A percentile compares a stretch with the other conserved stretches of the same genome.
These are phyloP conservation scores for Penicillium lividum DNA, from an alignment of 495 filamentous ascomycete species.

Conservation along the genomic window DNA sequence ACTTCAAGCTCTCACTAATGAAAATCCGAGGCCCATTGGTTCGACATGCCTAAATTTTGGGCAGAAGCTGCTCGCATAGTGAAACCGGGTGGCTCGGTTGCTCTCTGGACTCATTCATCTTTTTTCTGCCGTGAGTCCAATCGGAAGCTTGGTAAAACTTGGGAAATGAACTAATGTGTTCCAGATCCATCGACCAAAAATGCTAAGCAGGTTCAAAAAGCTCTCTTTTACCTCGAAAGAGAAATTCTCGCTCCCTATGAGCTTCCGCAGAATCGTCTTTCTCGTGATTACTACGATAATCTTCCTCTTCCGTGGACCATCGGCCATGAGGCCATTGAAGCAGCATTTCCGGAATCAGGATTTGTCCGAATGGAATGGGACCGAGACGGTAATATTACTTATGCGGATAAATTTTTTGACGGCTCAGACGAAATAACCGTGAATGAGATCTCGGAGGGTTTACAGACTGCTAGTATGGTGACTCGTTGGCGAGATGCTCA, in stretches of 20 bases:
- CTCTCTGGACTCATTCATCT: conserved; percentile 43
- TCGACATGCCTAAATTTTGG: conserved; percentile 57
- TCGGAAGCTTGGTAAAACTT: not conserved
- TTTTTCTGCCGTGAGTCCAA: conserved; percentile 28
- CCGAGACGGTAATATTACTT: conserved; percentile 25
- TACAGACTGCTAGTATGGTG: conserved; percentile 43
- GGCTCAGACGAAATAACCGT: conserved; percentile 21
- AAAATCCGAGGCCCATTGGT: conserved; percentile 53
- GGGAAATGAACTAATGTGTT: not conserved
- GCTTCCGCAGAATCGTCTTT: conserved; percentile 34
- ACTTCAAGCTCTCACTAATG: not conserved
- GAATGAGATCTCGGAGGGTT: conserved; percentile 20
- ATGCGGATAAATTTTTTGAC: conserved; percentile 28
- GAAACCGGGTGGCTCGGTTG: conserved; percentile 54
- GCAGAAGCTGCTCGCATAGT: conserved; percentile 44
- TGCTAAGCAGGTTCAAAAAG: conserved; percentile 24
- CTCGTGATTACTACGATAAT: conserved; percentile 38
- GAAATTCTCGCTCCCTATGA: conserved; percentile 37
- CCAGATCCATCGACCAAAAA: conserved; percentile 28
- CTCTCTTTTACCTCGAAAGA: conserved; percentile 32
- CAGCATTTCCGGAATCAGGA: conserved; percentile 36
- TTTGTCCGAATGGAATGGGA: conserved; percentile 46
- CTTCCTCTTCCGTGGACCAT: conserved; percentile 51
- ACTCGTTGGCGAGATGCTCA: conserved; percentile 49
- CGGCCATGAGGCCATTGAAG: conserved; percentile 16